A percentile compares a stretch with the other conserved stretches of the same genome.
phyloP scores from a whole-genome alignment of 1,284 basidiomycete genomes.

The Ceratobasidium sp. region DNA sequence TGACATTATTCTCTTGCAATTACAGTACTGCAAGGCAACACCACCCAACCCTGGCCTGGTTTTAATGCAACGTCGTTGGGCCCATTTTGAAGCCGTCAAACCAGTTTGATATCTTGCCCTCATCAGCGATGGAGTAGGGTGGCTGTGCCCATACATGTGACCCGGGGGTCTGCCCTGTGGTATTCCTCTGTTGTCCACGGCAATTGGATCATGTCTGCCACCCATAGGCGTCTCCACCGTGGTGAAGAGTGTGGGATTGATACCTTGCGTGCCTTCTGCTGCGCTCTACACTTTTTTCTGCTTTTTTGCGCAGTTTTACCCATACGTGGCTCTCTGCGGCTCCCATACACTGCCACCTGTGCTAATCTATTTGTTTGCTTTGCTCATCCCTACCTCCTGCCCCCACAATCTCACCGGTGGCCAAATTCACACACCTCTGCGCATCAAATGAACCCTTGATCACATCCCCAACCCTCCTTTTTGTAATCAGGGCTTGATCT shows the following conservation, averaged over 20 bases:
- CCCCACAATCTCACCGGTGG: not conserved
- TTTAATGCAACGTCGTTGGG: too few species aligned
- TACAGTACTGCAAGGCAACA: too few species aligned
- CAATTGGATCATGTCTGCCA: not conserved
- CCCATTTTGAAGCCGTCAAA: too few species aligned
- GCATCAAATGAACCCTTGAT: not conserved
- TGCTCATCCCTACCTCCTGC: not conserved
- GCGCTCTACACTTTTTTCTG: not conserved
- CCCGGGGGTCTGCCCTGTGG: not conserved
- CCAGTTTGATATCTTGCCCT: too few species aligned
- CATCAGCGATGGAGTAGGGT: not conserved
- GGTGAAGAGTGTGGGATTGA: slow-evolving; percentile 7
- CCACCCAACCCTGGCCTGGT: too few species aligned
- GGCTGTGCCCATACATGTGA: not conserved
- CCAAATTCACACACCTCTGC: not conserved
- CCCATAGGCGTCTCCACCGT: slow-evolving; percentile 8
- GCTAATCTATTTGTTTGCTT: not conserved
- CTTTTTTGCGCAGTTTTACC: not conserved
- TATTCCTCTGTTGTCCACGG: not conserved
- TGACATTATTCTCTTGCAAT: too few species aligned
- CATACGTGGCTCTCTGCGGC: not conserved
- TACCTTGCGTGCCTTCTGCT: not conserved
- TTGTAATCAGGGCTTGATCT: not conserved
- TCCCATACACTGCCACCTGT: not conserved
- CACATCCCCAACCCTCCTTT: not conserved